Base-by-base conservation (phyloP, 768 basidiomycete genomes). In the Pulveroboletus frians region DNA sequence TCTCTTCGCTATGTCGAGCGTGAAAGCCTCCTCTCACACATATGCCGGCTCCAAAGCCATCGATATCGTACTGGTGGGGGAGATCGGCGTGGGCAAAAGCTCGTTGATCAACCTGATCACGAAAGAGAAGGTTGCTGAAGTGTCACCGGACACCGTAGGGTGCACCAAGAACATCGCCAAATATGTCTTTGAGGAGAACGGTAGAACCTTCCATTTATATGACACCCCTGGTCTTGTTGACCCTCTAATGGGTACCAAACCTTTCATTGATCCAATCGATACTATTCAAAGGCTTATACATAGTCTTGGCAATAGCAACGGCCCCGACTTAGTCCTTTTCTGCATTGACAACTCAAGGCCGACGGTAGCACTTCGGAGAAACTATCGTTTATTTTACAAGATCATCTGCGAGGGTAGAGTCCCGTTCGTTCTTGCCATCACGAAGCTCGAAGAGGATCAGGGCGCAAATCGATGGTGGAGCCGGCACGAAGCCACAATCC, bases 31-130 rank as follows among this genome's bases (percentile, higher is more conserved):
- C 18, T 42, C 53, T 38, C 43, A n/a, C 8, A 8, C 8, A 29
- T 31, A 38, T 5, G 9, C 31, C 39, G 21, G 43, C 18, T 46
- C 52, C 13, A 53, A 44, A 26, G 37, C 39, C 31, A 49, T 55
- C 41, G 70, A 73, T 14, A 67, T 54, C n/a, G 72, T 66, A n/a
- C 61, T 62, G 21, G 67, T 76, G 8, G 71, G 65, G 5, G 65
- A 62, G 41, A 52, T 43, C 13, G 67, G 65, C 9, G 65, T 63
- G 9, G 65, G 71, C 9, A 76, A 76, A 56, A 75, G 74, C 51
- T 73, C 72, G 0, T 58, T 76, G 30, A 49, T 76, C 50, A 76
- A 76, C 52, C 57, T 74, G 61, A 52, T 76, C 21, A 49, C 51
- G 9, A 58, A 55, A 20, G 5, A 46, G 8, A 44, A 60, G 1